Evolutionary conservation across 2,329 filamentous ascomycete species (phyloP).

Genomic region (Pseudogymnoascus sp.): DNA sequence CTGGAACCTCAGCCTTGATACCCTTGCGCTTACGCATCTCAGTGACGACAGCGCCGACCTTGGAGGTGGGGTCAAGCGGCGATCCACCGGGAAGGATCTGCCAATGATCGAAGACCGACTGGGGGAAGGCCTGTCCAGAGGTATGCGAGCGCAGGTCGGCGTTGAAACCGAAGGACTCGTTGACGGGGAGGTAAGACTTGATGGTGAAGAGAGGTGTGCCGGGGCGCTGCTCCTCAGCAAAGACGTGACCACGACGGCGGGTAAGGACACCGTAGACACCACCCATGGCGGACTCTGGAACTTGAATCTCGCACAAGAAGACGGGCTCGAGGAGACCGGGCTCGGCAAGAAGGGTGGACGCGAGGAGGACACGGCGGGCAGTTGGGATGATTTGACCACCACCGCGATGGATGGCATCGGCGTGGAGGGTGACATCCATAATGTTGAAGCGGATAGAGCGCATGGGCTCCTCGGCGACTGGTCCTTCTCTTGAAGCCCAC

Average conservation of each 20-base stretch:
- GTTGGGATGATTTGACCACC: slow-evolving; percentile 98
- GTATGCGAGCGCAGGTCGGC: slow-evolving; percentile 89
- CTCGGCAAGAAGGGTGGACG: slow-evolving; percentile 80
- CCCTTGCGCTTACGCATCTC: slow-evolving; percentile 99
- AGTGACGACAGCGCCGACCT: slow-evolving; percentile 74
- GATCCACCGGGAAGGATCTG: slow-evolving; percentile 91
- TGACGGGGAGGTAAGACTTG: slow-evolving; percentile 94
- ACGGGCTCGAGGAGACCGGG: slow-evolving; percentile 92
- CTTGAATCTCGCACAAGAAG: slow-evolving; percentile 98
- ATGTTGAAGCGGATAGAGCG: slow-evolving; percentile 97
- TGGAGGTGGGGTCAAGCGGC: slow-evolving; percentile 71
- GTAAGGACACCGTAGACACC: slow-evolving; percentile 99
- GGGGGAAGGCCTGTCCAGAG: slow-evolving; percentile 96
- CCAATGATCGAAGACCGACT: slow-evolving; percentile 99
- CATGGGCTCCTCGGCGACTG: slow-evolving; percentile 97
- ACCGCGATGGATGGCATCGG: slow-evolving; percentile 99
- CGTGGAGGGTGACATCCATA: slow-evolving; percentile 98
- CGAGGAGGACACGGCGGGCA: slow-evolving; percentile 94
- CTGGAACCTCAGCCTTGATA: slow-evolving; percentile 92
- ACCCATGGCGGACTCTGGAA: slow-evolving; percentile 97
- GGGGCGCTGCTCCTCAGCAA: slow-evolving; percentile 94
- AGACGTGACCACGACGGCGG: slow-evolving; percentile 97
- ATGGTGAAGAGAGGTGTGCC: slow-evolving; percentile 99
- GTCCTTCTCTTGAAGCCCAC: slow-evolving; percentile 97
- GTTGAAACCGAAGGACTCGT: slow-evolving; percentile 99